Base-by-base conservation (phyloP, 2,329 filamentous ascomycete genomes). In the Exophiala sp. region DNA sequence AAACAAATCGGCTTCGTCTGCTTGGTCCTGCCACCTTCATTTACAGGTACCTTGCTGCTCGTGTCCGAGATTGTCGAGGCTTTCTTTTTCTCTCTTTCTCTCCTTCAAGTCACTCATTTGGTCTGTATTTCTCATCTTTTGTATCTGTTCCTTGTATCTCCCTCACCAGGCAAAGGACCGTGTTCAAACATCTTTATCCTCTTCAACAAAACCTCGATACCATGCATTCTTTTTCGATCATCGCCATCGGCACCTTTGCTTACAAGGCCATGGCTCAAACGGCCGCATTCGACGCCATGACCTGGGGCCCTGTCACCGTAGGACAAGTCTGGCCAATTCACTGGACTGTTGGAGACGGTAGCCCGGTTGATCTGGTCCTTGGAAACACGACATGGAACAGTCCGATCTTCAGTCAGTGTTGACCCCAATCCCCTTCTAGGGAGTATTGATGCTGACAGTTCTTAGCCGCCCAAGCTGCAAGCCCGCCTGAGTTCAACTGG, bases 271-370 rank as follows among this genome's bases (percentile, higher is more conserved):
- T 57, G 32, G 56, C 54, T 35, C 49, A 54, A 27, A 50, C 50
- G 16, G 43, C 53, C 18, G 16, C 38, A 18, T 59, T 60, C 44
- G 37, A 35, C 45, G 50, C 46, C 43, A 56, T 54, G 42, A 53
- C 54, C 11, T 59, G 53, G 46, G 43, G 14, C 18, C 30, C 30
- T 34, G 56, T 56, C 38, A 51, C 49, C 9, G 48, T 53, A 11
- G 58, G 56, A 39, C 44, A 57, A 22, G 22, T 53, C 19, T 54
- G 53, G 54, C 47, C 50, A 2, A 55, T 60, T 45, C 40, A 47
- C 6, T 60, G 50, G 49, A 52, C 52, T 24, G 37, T 47, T 19
- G 58, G 58, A 7, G 46, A 57, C 41, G 51, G 51, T 5, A 40
- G 40, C 2, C 47, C 51, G 7, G 53, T 60, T 10, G 48, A 54